Evolutionary conservation across 495 filamentous ascomycete genomes (phyloP), one percentile per base, ranked within the genome.

Genomic region (Xanthoparmelia taractica): DNA sequence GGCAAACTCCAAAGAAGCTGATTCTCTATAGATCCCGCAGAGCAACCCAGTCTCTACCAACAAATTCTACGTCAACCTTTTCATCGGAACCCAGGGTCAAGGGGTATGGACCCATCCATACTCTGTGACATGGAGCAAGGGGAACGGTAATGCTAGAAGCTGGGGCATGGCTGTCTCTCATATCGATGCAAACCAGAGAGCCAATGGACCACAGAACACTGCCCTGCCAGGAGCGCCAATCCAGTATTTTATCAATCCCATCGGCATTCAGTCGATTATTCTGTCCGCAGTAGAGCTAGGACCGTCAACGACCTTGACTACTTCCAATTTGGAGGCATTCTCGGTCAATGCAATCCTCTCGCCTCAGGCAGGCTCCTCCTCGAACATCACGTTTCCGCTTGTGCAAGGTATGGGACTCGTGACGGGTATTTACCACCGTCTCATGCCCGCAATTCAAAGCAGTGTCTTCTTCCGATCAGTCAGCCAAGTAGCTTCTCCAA

Each of bases 1-100:
- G 68, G 74, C 31, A 71, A 76, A 20, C 66, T 72, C 20, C 76
- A 74, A 33, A 76, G 77, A 61, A 63, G 50, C 57, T 47, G 48
- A 57, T 66, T 20, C 17, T 31, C 13, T 57, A 13, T 23, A 77
- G 73, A 63, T 70, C 41, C 71, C 76, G 60, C 75, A 82, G 25
- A 72, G 74, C 4, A 73, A 68, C 2, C 88, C 87, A 0, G 80
- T 90, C 65, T 76, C 82, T 58, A 94, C 92, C 17, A 95, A 97
- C 73, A 97, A 96, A 68, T 98, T 96, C 73, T 96, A 96, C 69
- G 85, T 85, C 59, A 96, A 95, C 57, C 85, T 96, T 66, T 94
- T 93, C 69, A 76, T 97, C 4, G 91, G 86, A 5, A 81, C 73
- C 55, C 92, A 96, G 72, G 81, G 76, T 6, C 80, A 82, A 43